These are phyloP conservation scores for Eimeria sp. DNA, from an alignment of 169 alveolate species.

Conservation along the genomic window DNA sequence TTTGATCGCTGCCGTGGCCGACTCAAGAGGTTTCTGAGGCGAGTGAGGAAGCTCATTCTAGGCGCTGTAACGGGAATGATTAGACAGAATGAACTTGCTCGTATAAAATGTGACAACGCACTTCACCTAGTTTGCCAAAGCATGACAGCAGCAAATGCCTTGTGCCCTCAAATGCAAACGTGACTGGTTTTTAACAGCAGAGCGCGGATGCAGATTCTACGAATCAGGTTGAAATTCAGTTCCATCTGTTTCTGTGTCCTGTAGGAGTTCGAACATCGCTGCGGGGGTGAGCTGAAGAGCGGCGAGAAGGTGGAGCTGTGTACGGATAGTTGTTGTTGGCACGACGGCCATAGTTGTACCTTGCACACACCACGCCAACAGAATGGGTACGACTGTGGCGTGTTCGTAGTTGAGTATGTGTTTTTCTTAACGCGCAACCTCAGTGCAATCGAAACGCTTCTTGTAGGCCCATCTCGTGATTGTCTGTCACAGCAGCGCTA, in stretches of 20 bases:
- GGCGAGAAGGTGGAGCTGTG: conserved; percentile 61
- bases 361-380: conserved; percentile 70
- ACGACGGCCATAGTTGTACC: conserved; percentile 46
- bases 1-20: conserved; percentile 70
- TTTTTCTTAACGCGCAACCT: conserved; percentile 39
- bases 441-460: conserved; percentile 54
- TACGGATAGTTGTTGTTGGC: conserved; percentile 78
- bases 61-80: neutral
- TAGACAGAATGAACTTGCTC: neutral
- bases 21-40: conserved; percentile 37
- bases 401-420: conserved; percentile 71
- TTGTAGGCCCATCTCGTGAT: conserved; percentile 42
- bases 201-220: neutral
- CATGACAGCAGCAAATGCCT: neutral
- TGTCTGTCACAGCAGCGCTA: conserved; percentile 11
- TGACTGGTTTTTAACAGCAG: too few relatives aligned
- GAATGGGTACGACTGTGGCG: conserved; percentile 82
- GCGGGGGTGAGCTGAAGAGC: conserved; percentile 51
- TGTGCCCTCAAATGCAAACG: neutral
- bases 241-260: neutral
- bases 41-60: conserved; percentile 1
- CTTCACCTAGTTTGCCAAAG: neutral
- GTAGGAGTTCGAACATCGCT: conserved; percentile 70
- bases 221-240: neutral
- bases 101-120: neutral